Percentiles rank a stretch among this genome's conserved stretches.
Evolutionary conservation across 331 rosid species (phyloP).

Genomic region (Pyrus hybrid): DNA sequence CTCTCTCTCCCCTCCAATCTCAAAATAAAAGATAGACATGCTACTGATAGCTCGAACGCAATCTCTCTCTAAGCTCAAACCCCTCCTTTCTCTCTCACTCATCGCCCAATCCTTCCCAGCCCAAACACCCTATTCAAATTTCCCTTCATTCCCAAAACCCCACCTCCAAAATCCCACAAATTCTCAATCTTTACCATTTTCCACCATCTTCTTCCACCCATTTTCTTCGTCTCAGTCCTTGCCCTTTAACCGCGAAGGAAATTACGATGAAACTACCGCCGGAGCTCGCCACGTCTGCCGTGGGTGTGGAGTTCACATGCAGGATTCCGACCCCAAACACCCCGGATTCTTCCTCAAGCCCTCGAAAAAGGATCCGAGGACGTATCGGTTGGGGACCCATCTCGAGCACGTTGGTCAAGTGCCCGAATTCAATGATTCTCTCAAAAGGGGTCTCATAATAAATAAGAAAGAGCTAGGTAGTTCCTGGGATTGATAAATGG

Average conservation of each 20-base stretch:
- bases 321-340: conserved; percentile 49
- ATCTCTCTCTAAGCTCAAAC: conserved; percentile 22
- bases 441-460: conserved; percentile 62
- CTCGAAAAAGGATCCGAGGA: conserved; percentile 40
- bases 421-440: conserved; percentile 56
- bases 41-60: conserved; percentile 16
- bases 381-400: conserved; percentile 35
- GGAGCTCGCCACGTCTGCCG: conserved; percentile 46
- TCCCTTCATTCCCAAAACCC: conserved; percentile 1
- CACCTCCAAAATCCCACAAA: neutral
- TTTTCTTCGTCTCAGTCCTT: conserved; percentile 9
- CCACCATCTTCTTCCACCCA: conserved; percentile 17
- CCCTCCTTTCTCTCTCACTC: conserved; percentile 11
- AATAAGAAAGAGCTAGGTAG: too few relatives aligned
- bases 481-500: too few relatives aligned
- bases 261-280: conserved; percentile 51
- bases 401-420: conserved; percentile 50
- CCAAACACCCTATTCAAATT: neutral
- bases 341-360: conserved; percentile 87
- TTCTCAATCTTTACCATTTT: neutral
- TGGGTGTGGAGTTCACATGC: conserved; percentile 93
- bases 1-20: neutral
- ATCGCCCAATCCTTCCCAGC: neutral
- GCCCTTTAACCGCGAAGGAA: conserved; percentile 68
- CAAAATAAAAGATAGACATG: neutral